These are phyloP conservation scores for Pyronema omphalodes DNA, from an alignment of 495 filamentous ascomycete genomes.

Conservation along the genomic window DNA sequence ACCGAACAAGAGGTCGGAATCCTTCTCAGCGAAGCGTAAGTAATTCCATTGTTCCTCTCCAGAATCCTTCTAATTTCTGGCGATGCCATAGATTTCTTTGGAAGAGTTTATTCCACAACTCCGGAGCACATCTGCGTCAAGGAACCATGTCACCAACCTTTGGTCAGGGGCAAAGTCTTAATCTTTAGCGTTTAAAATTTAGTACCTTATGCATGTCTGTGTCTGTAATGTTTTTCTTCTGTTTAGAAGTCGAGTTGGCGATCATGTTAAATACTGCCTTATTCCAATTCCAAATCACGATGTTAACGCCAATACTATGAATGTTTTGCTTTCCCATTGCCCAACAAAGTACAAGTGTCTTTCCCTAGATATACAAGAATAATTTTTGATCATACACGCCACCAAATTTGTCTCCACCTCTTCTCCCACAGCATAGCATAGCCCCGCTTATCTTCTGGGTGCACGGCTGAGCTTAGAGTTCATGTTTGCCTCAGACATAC, in stretches of 20 bases:
- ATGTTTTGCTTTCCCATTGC: too few relatives aligned
- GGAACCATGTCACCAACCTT: background rate
- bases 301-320: background rate
- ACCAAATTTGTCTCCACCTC: too few relatives aligned
- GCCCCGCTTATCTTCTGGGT: background rate
- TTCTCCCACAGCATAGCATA: too few relatives aligned
- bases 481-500: conserved; percentile 3
- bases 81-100: conserved; percentile 17
- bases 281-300: background rate
- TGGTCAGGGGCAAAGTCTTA: background rate
- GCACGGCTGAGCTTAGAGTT: background rate
- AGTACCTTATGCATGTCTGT: too few relatives aligned
- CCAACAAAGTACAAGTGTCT: too few relatives aligned
- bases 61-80: background rate
- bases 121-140: conserved; percentile 19
- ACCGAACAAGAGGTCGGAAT: conserved; percentile 96
- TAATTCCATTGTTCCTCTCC: conserved; percentile 5
- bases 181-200: too few relatives aligned
- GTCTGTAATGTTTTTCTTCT: too few relatives aligned
- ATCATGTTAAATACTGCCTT: background rate
- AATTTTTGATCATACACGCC: too few relatives aligned
- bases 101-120: conserved; percentile 23
- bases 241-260: background rate
- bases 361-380: too few relatives aligned
- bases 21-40: conserved; percentile 64